Evolutionary conservation across 148 eudicot species (phyloP).

Genomic region (Cornus controversa): DNA sequence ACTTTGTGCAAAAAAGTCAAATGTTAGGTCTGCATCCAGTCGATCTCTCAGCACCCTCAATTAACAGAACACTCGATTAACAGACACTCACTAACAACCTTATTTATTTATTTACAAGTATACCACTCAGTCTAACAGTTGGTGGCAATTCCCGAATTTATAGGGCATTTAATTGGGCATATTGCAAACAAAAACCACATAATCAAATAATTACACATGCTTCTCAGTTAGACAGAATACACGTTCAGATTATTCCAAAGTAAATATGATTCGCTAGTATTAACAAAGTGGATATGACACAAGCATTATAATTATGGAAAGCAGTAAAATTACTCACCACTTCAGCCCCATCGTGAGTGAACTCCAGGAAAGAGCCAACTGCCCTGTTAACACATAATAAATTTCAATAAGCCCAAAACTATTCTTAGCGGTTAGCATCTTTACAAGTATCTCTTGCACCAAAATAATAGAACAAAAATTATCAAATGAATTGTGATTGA

Average conservation of each 20-base stretch:
- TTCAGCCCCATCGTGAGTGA: conserved; percentile 80
- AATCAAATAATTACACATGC: background rate
- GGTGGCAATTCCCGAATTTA: no score
- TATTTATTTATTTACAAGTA: no score
- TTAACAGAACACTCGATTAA: no score
- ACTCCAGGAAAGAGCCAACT: conserved; percentile 94
- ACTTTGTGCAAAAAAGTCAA: no score
- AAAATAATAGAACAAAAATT: conserved; percentile 1
- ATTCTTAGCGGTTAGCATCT: background rate
- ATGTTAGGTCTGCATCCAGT: no score
- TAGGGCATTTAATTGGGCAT: no score
- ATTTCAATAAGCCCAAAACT: conserved; percentile 14
- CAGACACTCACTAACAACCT: no score
- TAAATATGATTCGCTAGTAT: background rate
- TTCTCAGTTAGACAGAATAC: background rate
- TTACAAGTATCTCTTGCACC: background rate
- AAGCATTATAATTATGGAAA: conserved; percentile 7
- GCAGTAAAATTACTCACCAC: conserved; percentile 53
- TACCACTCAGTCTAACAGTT: no score
- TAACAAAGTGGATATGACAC: conserved; percentile 5
- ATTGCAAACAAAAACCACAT: background rate
- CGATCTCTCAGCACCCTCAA: no score
- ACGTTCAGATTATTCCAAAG: background rate
- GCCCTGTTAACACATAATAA: conserved; percentile 59
- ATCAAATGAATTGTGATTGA: conserved; percentile 2